Evolutionary conservation across 1,284 basidiomycete genomes (phyloP), one percentile per base, ranked within the genome.

Genomic region (Austropuccinia psidii): DNA sequence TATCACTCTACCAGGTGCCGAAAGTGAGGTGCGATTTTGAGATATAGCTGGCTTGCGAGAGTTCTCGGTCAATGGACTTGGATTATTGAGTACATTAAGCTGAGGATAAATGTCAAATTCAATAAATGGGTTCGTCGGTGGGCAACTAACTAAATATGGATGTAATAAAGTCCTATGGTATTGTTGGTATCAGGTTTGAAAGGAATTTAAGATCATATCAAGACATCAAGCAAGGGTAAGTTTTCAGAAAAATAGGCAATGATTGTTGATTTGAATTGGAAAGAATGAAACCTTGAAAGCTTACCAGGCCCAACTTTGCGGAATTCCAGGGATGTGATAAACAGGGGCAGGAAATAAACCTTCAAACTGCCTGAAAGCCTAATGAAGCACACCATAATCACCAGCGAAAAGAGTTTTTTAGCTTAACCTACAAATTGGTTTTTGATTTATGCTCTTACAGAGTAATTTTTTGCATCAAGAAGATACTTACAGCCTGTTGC

Each of bases 91-190:
- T 69, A 83, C 83, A 55, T 87, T 78, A 0, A 82, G 81, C 0
- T 85, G 85, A 83, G 86, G 87, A 77, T 83, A 85, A 67, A 84
- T 76, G 73, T 61, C 82, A 82, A 83, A 87, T 72, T 82, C 82
- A 76, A 88, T 84, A n/a, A 79, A 79, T 2, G 85, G 85, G 78
- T 87, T 88, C 74, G 83, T 82, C 1, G 81, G 80, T 0, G 88
- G 88, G 80, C 88, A 89, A 9, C 79, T 79, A 2, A 82, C 80
- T 76, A 89, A 82, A 79, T 86, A 87, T 0, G 84, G 86, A 29
- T 85, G 83, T 17, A 89, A 82, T 15, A 87, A 79, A 0, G 87
- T 86, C 87, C 87, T 88, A 0, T 82, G 80, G 85, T 74, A 86
- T 87, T 21, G 84, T n/a, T n/a, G n/a, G n/a, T n/a, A 43, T 45